Evolutionary conservation across 139 green algal genomes (phyloP).

Genomic region (Cymbomonas tetramitiformis): DNA sequence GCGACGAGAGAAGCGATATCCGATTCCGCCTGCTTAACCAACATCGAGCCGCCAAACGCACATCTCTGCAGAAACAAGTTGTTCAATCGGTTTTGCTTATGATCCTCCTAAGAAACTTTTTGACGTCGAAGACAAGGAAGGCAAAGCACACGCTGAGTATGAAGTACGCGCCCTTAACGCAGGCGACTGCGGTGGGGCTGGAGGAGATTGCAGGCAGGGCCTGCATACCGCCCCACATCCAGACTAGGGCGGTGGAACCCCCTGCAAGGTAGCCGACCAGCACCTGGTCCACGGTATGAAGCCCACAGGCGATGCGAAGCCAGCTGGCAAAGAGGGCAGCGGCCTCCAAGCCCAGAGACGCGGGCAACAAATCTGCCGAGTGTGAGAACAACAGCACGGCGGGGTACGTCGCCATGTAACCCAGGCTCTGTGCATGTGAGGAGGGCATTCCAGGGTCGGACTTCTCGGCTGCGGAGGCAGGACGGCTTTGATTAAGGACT

Average conservation of each 20-base stretch:
- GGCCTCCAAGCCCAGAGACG: not conserved
- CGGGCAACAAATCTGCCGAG: not conserved
- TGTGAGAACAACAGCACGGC: conserved; percentile 15
- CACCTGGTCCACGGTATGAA: conserved; percentile 51
- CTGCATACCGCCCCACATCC: not conserved
- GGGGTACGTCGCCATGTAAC: conserved; percentile 45
- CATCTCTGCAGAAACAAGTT: no score
- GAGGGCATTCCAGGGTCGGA: conserved; percentile 51
- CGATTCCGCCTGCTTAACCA: no score
- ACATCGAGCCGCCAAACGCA: no score
- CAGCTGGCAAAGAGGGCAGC: conserved; percentile 36
- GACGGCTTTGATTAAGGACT: conserved; percentile 48
- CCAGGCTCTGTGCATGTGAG: conserved; percentile 43
- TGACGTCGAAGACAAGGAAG: no score
- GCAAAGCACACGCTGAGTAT: no score
- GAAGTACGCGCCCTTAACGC: no score
- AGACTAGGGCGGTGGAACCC: not conserved
- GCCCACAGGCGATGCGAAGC: conserved; percentile 46
- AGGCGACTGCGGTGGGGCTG: no score
- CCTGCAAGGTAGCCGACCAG: conserved; percentile 29
- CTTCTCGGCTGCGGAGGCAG: conserved; percentile 40
- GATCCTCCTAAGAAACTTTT: no score
- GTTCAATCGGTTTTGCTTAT: no score
- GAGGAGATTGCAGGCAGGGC: no score
- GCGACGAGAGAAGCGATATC: no score